phyloP scores from a whole-genome alignment of 768 basidiomycete genomes.

The Termitomyces sp. region DNA sequence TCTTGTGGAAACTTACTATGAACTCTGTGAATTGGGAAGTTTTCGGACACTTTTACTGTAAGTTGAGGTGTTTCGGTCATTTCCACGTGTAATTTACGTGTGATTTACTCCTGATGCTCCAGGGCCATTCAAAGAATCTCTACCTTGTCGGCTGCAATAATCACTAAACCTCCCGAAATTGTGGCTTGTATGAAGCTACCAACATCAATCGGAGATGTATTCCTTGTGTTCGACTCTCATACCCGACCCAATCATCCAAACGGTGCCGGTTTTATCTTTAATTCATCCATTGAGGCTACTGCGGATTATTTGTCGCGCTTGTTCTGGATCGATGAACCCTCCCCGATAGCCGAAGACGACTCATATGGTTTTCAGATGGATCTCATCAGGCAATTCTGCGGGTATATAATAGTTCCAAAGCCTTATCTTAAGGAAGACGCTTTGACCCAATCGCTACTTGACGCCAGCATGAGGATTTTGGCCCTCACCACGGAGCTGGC shows the following conservation, averaged over 20 bases:
- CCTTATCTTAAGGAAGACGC: constrained; percentile 14
- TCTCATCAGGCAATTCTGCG: constrained; percentile 55
- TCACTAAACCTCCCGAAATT: constrained; percentile 72
- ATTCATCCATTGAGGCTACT: constrained; percentile 36
- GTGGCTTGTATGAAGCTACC: constrained; percentile 43
- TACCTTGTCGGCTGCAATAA: constrained; percentile 37
- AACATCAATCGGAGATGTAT: constrained; percentile 31
- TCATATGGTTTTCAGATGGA: constrained; percentile 53
- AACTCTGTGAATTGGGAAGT: constrained; percentile 25
- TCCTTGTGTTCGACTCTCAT: constrained; percentile 66
- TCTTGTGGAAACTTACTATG: constrained; percentile 29
- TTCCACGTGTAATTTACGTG: neutral
- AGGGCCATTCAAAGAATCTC: constrained; percentile 23
- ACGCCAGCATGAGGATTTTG: constrained; percentile 47
- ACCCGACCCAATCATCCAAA: constrained; percentile 52
- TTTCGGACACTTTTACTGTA: constrained; percentile 26
- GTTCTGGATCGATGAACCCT: constrained; percentile 41
- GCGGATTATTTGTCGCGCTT: constrained; percentile 41
- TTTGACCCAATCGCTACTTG: constrained; percentile 32
- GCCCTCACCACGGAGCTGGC: constrained; percentile 33
- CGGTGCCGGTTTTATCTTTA: constrained; percentile 58
- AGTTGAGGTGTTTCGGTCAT: constrained; percentile 13
- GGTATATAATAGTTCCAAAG: constrained; percentile 45
- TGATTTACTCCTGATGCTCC: neutral
- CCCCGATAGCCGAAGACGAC: constrained; percentile 18